Evolutionary conservation across 352 stramenopile genomes (phyloP).

Genomic region (Phytopythium cucurbitacearum): DNA sequence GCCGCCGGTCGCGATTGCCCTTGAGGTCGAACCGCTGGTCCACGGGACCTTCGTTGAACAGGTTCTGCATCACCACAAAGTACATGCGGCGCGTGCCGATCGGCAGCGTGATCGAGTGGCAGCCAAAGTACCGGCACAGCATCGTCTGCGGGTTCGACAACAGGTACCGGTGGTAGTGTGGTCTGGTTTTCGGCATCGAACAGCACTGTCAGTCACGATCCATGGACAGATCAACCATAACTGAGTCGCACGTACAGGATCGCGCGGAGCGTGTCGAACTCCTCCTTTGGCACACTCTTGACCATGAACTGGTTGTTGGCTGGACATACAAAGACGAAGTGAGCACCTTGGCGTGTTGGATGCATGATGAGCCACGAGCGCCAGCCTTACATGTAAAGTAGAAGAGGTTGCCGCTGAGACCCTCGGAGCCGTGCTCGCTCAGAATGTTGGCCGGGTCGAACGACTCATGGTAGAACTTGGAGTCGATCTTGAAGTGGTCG

Average conservation of each 20-base stretch:
- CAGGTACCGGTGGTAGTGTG: constrained; percentile 78
- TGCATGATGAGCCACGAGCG: background rate
- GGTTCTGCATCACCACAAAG: constrained; percentile 87
- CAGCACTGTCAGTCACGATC: background rate
- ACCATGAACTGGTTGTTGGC: constrained; percentile 88
- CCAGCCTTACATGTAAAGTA: constrained; percentile 54
- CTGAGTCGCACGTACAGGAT: constrained; percentile 51
- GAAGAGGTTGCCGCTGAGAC: constrained; percentile 86
- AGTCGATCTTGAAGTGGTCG: constrained; percentile 67
- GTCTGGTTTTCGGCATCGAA: constrained; percentile 18
- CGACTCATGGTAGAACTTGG: constrained; percentile 66
- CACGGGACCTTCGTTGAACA: constrained; percentile 77
- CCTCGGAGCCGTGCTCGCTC: constrained; percentile 75
- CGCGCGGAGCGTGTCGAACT: constrained; percentile 75
- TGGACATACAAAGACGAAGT: constrained; percentile 6
- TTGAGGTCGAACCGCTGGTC: constrained; percentile 83
- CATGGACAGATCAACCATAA: background rate
- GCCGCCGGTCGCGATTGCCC: constrained; percentile 69
- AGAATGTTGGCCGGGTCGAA: constrained; percentile 70
- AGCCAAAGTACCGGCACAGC: constrained; percentile 81
- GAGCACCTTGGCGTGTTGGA: constrained; percentile 12
- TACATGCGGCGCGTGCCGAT: constrained; percentile 84
- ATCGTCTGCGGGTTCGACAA: constrained; percentile 68
- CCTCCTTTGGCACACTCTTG: constrained; percentile 82
- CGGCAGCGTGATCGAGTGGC: constrained; percentile 80